Evolutionary conservation across 78 protist genomes (phyloP).

Genomic region (Dictyostelium intermedium): DNA sequence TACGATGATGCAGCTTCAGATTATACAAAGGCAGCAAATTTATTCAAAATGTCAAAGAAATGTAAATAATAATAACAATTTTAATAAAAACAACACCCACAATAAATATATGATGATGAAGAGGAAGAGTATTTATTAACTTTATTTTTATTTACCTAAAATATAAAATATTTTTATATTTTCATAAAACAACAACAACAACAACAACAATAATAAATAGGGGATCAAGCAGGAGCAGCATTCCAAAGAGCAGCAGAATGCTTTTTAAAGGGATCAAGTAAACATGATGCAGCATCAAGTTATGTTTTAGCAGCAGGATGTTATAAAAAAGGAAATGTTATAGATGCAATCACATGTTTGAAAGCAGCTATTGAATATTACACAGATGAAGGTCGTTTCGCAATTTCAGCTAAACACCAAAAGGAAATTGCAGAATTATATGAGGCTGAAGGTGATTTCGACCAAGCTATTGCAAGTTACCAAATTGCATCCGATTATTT

Average conservation of each 20-base stretch:
- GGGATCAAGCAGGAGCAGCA: conserved; percentile 87
- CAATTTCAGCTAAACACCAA: conserved; percentile 84
- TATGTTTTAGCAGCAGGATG: conserved; percentile 78
- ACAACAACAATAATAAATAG: conserved; percentile 25
- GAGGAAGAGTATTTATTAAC: not conserved
- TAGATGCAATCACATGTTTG: conserved; percentile 61
- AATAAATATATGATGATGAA: too few species aligned
- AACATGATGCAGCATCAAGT: conserved; percentile 83
- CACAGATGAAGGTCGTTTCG: conserved; percentile 79
- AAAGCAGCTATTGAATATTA: conserved; percentile 73
- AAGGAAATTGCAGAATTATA: conserved; percentile 87
- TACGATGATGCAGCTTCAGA: conserved; percentile 84
- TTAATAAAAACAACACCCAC: too few species aligned
- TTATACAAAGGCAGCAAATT: conserved; percentile 79
- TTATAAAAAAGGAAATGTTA: conserved; percentile 71
- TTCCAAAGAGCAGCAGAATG: conserved; percentile 74
- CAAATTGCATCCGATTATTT: conserved; percentile 87
- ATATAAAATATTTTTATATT: too few species aligned
- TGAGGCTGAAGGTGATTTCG: conserved; percentile 81
- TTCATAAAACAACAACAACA: not conserved
- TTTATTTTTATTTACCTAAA: too few species aligned
- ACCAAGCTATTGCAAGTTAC: conserved; percentile 70
- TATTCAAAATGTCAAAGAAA: conserved; percentile 79
- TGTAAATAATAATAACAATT: conserved; percentile 16
- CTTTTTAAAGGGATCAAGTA: conserved; percentile 38